Evolutionary conservation across 2,329 filamentous ascomycete species (phyloP).

Genomic region (Fusarium continuum): DNA sequence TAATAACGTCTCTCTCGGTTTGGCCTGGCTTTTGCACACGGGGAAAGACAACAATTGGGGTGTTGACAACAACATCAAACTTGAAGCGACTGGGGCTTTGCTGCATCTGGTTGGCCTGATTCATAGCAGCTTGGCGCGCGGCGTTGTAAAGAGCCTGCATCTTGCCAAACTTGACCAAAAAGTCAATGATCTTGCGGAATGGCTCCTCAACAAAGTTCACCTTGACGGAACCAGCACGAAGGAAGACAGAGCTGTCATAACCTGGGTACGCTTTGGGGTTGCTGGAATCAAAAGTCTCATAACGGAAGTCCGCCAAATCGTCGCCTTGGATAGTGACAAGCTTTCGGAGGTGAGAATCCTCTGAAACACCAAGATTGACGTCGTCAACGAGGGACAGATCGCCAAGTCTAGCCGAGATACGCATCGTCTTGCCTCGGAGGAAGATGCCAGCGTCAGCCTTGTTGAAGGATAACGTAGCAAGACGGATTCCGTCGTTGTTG

Average conservation of each 20-base stretch:
- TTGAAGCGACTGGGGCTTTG: conserved; percentile 90
- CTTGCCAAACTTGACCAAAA: conserved; percentile 97
- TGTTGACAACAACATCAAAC: conserved; percentile 92
- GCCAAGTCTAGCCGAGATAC: conserved; percentile 85
- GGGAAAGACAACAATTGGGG: conserved; percentile 95
- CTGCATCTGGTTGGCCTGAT: conserved; percentile 92
- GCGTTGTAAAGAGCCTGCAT: conserved; percentile 99
- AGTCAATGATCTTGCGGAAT: conserved; percentile 97
- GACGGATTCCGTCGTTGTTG: conserved; percentile 95
- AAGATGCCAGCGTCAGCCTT: conserved; percentile 93
- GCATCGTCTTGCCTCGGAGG: conserved; percentile 85
- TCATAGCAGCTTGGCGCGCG: conserved; percentile 90
- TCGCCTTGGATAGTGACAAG: conserved; percentile 95
- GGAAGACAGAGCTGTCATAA: conserved; percentile 89
- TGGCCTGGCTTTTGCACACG: conserved; percentile 75
- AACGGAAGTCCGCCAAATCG: conserved; percentile 95
- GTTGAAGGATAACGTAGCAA: conserved; percentile 91
- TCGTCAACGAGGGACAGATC: conserved; percentile 92
- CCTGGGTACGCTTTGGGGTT: conserved; percentile 82
- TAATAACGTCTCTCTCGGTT: conserved; percentile 81
- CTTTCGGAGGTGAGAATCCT: conserved; percentile 81
- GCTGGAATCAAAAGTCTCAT: conserved; percentile 88
- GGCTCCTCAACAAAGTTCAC: conserved; percentile 97
- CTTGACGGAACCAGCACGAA: conserved; percentile 94
- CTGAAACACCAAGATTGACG: conserved; percentile 87